phyloP scores from a whole-genome alignment of 2,329 filamentous ascomycete genomes.

The Eutypella sp. region DNA sequence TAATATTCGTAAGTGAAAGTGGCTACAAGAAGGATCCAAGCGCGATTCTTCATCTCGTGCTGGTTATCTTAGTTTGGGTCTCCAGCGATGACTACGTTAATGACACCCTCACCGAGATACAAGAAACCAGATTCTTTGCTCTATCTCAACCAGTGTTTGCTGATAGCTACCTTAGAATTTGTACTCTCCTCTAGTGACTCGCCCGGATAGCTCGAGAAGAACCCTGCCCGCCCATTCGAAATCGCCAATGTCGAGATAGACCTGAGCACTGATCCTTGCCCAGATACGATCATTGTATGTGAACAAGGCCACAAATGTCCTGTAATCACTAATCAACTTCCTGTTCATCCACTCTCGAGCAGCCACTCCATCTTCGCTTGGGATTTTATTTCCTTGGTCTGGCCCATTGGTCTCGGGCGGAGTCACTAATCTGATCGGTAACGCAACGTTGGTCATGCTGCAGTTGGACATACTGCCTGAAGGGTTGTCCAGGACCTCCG shows the following conservation, averaged over 20 bases:
- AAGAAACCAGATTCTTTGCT: too few species aligned
- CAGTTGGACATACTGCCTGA: conserved; percentile 59
- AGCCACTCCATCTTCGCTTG: conserved; percentile 8
- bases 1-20: too few species aligned
- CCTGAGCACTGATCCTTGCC: conserved; percentile 71
- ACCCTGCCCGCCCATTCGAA: conserved; percentile 64
- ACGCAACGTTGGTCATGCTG: conserved; percentile 65
- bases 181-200: conserved; percentile 32
- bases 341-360: conserved; percentile 55
- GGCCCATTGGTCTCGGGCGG: conserved; percentile 5
- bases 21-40: too few species aligned
- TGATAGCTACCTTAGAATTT: too few species aligned
- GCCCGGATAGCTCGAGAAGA: conserved; percentile 45
- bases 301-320: conserved; percentile 67
- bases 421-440: conserved; percentile 53
- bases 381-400: conserved; percentile 12
- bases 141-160: too few species aligned
- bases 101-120: not conserved
- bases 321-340: conserved; percentile 51
- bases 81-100: not conserved
- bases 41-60: too few species aligned
- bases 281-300: conserved; percentile 60
- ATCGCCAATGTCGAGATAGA: conserved; percentile 76
- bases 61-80: too few species aligned
- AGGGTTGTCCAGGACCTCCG: conserved; percentile 65